phyloP scores from a whole-genome alignment of 257 asterid species.

The Echium plantagineum region DNA sequence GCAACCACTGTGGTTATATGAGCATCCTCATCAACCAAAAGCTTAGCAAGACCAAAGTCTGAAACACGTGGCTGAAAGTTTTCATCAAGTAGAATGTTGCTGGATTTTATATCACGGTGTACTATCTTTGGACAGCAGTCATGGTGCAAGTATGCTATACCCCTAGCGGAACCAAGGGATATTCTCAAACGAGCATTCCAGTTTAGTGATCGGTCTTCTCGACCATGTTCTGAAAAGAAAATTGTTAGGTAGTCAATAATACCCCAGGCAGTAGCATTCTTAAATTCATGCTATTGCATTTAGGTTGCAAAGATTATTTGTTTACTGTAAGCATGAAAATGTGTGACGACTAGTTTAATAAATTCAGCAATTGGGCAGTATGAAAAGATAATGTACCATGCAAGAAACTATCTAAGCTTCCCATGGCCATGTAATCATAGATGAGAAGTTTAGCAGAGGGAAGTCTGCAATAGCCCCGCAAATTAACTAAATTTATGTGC shows the following conservation, averaged over 20 bases:
- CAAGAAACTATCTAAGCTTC: slow-evolving; percentile 79
- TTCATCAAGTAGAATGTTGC: slow-evolving; percentile 89
- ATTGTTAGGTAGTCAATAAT: not conserved
- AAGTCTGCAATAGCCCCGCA: slow-evolving; percentile 91
- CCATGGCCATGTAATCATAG: slow-evolving; percentile 81
- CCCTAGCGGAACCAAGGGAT: slow-evolving; percentile 93
- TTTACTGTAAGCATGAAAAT: not conserved
- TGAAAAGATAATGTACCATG: slow-evolving; percentile 46
- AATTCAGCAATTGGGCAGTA: not conserved
- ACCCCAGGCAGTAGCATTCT: not conserved
- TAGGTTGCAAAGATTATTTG: not conserved
- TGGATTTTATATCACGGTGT: slow-evolving; percentile 89
- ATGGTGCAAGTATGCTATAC: slow-evolving; percentile 84
- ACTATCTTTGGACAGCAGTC: slow-evolving; percentile 82
- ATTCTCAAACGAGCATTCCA: slow-evolving; percentile 76
- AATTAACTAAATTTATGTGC: slow-evolving; percentile 83
- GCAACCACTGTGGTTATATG: slow-evolving; percentile 97
- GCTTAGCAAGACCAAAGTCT: slow-evolving; percentile 94
- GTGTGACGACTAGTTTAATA: not conserved
- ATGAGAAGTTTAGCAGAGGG: slow-evolving; percentile 82
- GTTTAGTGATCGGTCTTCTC: slow-evolving; percentile 40
- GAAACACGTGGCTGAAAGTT: slow-evolving; percentile 87
- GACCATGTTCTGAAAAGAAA: slow-evolving; percentile 29
- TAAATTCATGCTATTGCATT: not conserved
- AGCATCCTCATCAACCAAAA: slow-evolving; percentile 83